Base-by-base conservation (phyloP, 2,329 filamentous ascomycete genomes). In the Podosphaera fusca region DNA sequence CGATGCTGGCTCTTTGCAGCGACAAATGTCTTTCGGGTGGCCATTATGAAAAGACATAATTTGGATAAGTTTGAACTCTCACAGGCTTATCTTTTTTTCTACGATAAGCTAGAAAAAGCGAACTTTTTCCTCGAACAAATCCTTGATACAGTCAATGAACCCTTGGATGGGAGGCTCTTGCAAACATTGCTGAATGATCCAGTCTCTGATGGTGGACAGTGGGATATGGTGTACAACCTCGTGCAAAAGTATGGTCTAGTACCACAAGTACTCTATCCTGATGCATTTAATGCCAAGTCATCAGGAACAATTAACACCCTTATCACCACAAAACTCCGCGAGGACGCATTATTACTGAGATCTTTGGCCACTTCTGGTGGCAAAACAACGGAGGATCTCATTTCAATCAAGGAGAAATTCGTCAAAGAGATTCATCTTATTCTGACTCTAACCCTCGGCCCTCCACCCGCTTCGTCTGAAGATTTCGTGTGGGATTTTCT, bases 1-100 rank as follows among this genome's bases (percentile, higher is more conserved):
- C 77, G 88, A 61, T 95, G 88, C 74, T 95, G 88, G 88, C 78
- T 94, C 60, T 95, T 95, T 64, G 88, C 88, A 0, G 80, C 85
- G 3, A 92, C 86, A n/a, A 94, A 94, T 64, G 82, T 94, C 57
- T 92, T 94, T 71, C 83, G 88, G 34, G 77, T 94, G n/a, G 84
- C 87, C 0, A 74, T 94, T 52, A 90, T 92, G 83, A 84, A 85
- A 69, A 82, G 82, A 64, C 85, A 94, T 69, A 79, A 81, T 61
- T 77, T 94, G 29, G 77, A 81, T 52, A 74, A 77, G 56, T 94
- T 94, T 64, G 85, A 94, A 73, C 74, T 95, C n/a, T 88, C 83
- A 35, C 88, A 94, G 70, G 75, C 82, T 0, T 94, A 94, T 65
- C 76, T 94, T 3, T 94, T 90, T 72, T 94, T 87, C 75, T 94